A percentile compares a stretch with the other conserved stretches of the same genome.
These are phyloP conservation scores for Cryphonectria naterciae DNA, from an alignment of 2,329 filamentous ascomycete species.

Conservation along the genomic window DNA sequence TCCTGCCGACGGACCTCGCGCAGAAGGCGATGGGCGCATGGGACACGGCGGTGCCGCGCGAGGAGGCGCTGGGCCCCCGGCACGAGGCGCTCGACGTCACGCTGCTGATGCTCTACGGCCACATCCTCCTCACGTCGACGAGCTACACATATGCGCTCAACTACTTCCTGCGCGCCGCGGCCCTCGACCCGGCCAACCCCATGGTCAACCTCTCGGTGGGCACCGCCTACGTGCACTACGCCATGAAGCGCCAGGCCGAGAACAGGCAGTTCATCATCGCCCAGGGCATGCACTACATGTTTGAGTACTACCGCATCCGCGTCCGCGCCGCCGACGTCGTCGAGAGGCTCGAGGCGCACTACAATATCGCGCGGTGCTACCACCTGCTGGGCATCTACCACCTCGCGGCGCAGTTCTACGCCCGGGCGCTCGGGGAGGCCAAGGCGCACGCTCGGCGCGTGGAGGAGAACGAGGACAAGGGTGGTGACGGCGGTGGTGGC, in stretches of 20 bases:
- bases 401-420: constrained; percentile 75
- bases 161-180: constrained; percentile 81
- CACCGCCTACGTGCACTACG: constrained; percentile 84
- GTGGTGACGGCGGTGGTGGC: not conserved
- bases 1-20: constrained; percentile 57
- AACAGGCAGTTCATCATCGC: constrained; percentile 87
- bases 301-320: constrained; percentile 70
- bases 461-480: constrained; percentile 6
- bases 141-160: constrained; percentile 79
- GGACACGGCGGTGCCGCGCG: constrained; percentile 30
- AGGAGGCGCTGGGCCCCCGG: constrained; percentile 38
- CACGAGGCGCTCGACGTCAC: constrained; percentile 67
- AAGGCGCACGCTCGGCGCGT: constrained; percentile 31
- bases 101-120: constrained; percentile 85
- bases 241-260: constrained; percentile 84
- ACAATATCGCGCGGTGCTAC: constrained; percentile 77
- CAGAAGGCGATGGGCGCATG: constrained; percentile 40
- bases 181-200: constrained; percentile 75
- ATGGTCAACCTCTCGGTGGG: constrained; percentile 82
- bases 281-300: constrained; percentile 82
- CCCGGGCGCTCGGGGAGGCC: constrained; percentile 47
- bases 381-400: constrained; percentile 75
- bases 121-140: constrained; percentile 83
- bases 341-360: constrained; percentile 75
- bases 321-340: constrained; percentile 39